Conservation (phyloP, 768 basidiomycete genomes). For the Lyophyllum atratum region DNA sequence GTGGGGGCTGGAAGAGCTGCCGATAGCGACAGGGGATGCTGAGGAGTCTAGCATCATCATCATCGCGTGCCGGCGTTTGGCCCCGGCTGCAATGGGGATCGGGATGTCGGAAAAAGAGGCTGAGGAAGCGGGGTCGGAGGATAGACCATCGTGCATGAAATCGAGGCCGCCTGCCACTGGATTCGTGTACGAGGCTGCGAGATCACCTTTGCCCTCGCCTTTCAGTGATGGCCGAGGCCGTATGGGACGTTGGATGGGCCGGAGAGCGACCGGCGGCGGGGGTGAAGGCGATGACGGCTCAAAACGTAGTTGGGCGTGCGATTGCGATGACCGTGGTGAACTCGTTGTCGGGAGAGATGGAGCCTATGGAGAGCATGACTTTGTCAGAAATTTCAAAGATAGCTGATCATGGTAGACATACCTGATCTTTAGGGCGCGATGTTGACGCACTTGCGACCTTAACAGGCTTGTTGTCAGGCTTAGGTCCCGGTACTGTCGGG, state of each 20-base stretch:
- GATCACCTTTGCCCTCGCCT: slow-evolving; percentile 20
- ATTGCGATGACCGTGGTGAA: slow-evolving; percentile 23
- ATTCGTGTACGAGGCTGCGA: slow-evolving; percentile 12
- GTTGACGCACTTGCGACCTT: slow-evolving; percentile 5
- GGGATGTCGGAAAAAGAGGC: slow-evolving; percentile 37
- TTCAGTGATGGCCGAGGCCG: slow-evolving; percentile 20
- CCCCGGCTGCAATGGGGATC: slow-evolving; percentile 51
- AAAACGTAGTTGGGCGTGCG: slow-evolving; percentile 21
- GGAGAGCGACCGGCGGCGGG: slow-evolving; percentile 28
- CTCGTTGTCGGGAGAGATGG: slow-evolving; percentile 32
- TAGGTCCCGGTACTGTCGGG: slow-evolving; percentile 19
- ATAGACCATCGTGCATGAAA: slow-evolving; percentile 22
- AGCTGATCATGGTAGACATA: slow-evolving; percentile 25
- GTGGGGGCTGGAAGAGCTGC: slow-evolving; percentile 34
- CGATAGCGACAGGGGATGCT: slow-evolving; percentile 37
- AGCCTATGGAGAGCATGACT: slow-evolving; percentile 16
- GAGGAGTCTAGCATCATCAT: slow-evolving; percentile 75
- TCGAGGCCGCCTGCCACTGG: slow-evolving; percentile 21
- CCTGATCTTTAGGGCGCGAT: slow-evolving; percentile 27
- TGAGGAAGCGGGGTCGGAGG: slow-evolving; percentile 22
- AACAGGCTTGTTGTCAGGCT: slow-evolving; percentile 18
- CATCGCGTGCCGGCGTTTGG: slow-evolving; percentile 76
- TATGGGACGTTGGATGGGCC: slow-evolving; percentile 25
- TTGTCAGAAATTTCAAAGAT: slow-evolving; percentile 9
- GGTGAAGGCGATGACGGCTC: slow-evolving; percentile 37